These are phyloP conservation scores for Nannizziopsis barbatae DNA, from an alignment of 2,329 filamentous ascomycete species.

Conservation along the genomic window DNA sequence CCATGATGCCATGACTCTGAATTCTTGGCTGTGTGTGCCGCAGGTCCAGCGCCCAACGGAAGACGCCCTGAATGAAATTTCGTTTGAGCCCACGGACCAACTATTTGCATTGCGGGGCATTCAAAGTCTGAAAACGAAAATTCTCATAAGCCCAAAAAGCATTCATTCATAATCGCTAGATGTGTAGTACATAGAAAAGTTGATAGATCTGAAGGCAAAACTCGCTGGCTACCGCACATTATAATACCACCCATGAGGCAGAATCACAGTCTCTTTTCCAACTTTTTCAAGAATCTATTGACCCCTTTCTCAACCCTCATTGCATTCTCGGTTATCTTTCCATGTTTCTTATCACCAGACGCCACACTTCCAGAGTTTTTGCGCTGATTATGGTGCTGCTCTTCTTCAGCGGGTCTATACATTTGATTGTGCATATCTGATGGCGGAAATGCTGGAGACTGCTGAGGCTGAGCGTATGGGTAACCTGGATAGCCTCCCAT, in stretches of 20 bases:
- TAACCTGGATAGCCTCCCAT: constrained; percentile 35
- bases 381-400: constrained; percentile 30
- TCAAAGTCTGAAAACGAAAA: no score
- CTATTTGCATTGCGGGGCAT: no score
- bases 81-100: no score
- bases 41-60: no score
- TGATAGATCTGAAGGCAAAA: not conserved
- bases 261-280: constrained; percentile 23
- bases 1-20: no score
- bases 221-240: not conserved
- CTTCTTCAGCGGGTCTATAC: constrained; percentile 37
- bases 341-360: constrained; percentile 13
- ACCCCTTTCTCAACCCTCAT: constrained; percentile 27
- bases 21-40: no score
- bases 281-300: constrained; percentile 27
- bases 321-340: constrained; percentile 20
- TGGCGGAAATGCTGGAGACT: constrained; percentile 16
- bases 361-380: constrained; percentile 19
- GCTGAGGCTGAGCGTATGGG: constrained; percentile 30
- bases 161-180: no score
- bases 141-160: no score
- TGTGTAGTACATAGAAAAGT: not conserved
- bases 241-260: not conserved
- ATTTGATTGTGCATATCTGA: constrained; percentile 39
- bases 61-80: no score